Evolutionary conservation across 805 yeast species (phyloP), one percentile per base, ranked within the genome.

Genomic region (Metschnikowia baotianmanensis): DNA sequence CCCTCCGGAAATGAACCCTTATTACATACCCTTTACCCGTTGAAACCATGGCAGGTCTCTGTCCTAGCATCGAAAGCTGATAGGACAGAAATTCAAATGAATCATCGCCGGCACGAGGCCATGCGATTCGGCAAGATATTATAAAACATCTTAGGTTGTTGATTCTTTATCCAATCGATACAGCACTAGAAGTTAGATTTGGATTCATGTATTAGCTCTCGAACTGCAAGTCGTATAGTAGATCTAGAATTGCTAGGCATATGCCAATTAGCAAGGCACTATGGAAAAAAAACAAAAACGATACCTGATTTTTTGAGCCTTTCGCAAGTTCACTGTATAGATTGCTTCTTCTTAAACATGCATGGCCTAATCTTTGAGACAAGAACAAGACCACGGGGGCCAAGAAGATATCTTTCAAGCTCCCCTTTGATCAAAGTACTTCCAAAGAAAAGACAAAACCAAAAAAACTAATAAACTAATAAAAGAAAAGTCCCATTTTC

Each of bases 281-380:
- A 69, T 67, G 72, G 65, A 67, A 67, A 66, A n/a, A n/a, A n/a
- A n/a, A n/a, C n/a, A n/a, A n/a, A 68, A 65, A 68, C 69, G 71
- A 68, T 66, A 68, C 66, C 72, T 65, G 72, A 67, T 68, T 65
- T 66, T 66, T 65, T 68, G 72, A 68, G 72, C 72, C 72, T 65
- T 65, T 68, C 71, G 72, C 71, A 66, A 70, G 67, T 67, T 67
- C 72, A 69, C 72, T 67, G 39, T n/a, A n/a, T n/a, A n/a, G n/a
- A n/a, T 61, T 63, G 72, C 70, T 67, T 66, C 64, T 67, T 67
- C 72, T 67, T 67, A 67, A 71, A 67, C 73, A 67, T 62, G 57
- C 40, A 36, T 36, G n/a, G n/a, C n/a, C n/a, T n/a, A n/a, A n/a
- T n/a, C n/a, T n/a, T n/a, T n/a, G n/a, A n/a, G n/a, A n/a, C n/a